A percentile compares a stretch with the other conserved stretches of the same genome.
Evolutionary conservation across 768 basidiomycete genomes (phyloP).

Genomic region (Tulasnella sp.): DNA sequence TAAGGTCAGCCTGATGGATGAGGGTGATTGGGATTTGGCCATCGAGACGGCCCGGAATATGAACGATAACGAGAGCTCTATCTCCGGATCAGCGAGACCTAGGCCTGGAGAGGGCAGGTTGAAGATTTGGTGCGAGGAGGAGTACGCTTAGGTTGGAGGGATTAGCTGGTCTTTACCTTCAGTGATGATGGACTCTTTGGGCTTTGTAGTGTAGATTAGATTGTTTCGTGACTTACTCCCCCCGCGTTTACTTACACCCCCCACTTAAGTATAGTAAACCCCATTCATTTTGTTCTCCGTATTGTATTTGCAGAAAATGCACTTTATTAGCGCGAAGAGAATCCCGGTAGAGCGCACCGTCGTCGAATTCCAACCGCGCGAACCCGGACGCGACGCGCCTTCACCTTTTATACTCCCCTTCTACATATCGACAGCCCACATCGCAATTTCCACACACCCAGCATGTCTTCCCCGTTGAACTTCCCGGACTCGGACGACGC

Average conservation of each 20-base stretch:
- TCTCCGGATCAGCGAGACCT: background rate
- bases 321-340: background rate
- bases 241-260: background rate
- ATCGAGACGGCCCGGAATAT: slow-evolving; percentile 79
- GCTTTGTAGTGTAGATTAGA: slow-evolving; percentile 2
- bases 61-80: slow-evolving; percentile 2
- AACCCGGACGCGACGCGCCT: background rate
- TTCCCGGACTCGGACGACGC: slow-evolving; percentile 29
- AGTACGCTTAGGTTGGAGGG: slow-evolving; percentile 9
- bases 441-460: background rate
- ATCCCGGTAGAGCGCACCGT: background rate
- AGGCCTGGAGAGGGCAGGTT: slow-evolving; percentile 81
- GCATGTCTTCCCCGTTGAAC: slow-evolving; percentile 19
- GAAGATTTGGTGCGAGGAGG: slow-evolving; percentile 74
- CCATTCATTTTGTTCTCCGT: background rate
- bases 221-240: background rate
- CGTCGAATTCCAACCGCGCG: background rate
- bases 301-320: slow-evolving; percentile 15
- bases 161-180: slow-evolving; percentile 8
- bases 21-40: slow-evolving; percentile 85
- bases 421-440: background rate
- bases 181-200: slow-evolving; percentile 15
- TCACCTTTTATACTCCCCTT: background rate
- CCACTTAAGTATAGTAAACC: slow-evolving; percentile 4
- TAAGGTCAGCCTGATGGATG: slow-evolving; percentile 73